A percentile compares a stretch with the other conserved stretches of the same genome.
These are phyloP conservation scores for Amanita subjunquillea DNA, from an alignment of 768 basidiomycete genomes.

Conservation along the genomic window DNA sequence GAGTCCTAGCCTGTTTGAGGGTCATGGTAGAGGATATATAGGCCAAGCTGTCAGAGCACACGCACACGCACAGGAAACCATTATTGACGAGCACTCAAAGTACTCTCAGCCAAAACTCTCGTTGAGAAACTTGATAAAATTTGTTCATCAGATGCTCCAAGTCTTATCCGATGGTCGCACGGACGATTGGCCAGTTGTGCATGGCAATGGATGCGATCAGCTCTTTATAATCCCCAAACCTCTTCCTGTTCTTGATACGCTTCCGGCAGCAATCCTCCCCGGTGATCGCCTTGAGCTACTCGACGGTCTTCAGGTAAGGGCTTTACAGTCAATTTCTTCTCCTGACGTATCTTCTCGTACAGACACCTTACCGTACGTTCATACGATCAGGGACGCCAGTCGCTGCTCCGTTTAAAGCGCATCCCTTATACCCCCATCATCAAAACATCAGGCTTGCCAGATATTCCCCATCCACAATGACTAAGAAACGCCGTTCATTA, in stretches of 20 bases:
- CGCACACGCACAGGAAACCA: no score
- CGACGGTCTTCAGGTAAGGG: background rate
- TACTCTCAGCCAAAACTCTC: no score
- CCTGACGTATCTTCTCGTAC: background rate
- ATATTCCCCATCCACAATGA: background rate
- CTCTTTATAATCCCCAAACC: no score
- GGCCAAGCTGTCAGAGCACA: no score
- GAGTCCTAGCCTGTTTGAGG: no score
- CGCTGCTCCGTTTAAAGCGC: background rate
- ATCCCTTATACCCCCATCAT: background rate
- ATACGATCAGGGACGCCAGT: background rate
- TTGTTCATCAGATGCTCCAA: no score
- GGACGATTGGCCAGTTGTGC: no score
- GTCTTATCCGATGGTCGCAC: no score
- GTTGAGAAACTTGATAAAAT: no score
- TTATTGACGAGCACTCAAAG: no score
- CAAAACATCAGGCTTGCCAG: background rate
- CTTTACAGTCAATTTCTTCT: no score
- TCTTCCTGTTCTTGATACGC: background rate
- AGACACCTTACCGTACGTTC: background rate
- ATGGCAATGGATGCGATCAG: background rate
- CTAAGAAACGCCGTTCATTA: constrained; percentile 2
- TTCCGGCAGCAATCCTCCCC: background rate
- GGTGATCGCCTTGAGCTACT: background rate
- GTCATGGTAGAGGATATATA: no score